A percentile compares a stretch with the other conserved stretches of the same genome.
Conservation (phyloP, 2,329 filamentous ascomycete species). For the Hypoxylon sp. region DNA sequence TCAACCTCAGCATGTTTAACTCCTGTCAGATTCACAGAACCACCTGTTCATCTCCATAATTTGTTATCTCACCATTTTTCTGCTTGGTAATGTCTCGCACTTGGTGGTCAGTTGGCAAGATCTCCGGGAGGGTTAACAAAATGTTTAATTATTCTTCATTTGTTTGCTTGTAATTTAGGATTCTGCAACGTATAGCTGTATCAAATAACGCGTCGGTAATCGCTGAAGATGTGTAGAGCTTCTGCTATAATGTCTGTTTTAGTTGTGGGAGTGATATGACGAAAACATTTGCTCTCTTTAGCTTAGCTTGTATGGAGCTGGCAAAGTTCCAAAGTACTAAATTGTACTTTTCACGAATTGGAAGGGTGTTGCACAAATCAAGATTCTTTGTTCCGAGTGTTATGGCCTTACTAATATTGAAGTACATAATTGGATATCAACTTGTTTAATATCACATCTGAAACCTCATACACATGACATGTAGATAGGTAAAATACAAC, state of each 20-base stretch:
- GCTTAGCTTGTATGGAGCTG: no score
- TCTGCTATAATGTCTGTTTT: neutral
- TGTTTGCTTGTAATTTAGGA: neutral
- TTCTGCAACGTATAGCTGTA: neutral
- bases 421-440: neutral
- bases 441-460: neutral
- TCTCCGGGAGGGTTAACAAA: neutral
- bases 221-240: constrained; percentile 8
- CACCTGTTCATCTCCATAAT: no score
- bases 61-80: neutral
- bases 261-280: constrained; percentile 13
- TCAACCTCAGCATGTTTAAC: no score
- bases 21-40: no score
- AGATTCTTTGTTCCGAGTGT: no score
- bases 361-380: no score
- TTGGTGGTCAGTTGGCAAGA: neutral
- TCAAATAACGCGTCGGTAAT: constrained; percentile 7
- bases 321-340: neutral
- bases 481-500: neutral
- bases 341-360: no score
- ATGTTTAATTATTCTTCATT: neutral
- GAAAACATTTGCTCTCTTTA: constrained; percentile 3
- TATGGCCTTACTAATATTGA: no score
- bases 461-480: neutral
- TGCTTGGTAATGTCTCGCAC: neutral